Conservation (phyloP, 2,329 filamentous ascomycete species). For the Sporothrix variecibatus region DNA sequence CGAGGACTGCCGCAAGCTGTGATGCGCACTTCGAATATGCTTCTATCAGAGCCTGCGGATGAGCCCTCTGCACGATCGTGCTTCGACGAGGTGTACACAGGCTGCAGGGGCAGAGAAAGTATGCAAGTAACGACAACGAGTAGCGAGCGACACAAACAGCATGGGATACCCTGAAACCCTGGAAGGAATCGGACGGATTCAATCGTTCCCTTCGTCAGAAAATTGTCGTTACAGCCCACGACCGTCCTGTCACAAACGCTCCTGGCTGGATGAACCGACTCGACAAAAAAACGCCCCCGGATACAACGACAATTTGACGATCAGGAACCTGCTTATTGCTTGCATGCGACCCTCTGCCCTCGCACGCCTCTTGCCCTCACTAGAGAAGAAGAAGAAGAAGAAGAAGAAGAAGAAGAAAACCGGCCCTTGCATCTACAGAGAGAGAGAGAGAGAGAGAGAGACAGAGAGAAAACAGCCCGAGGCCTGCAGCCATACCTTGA, state of each 20-base stretch:
- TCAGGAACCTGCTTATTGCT: conserved; percentile 12
- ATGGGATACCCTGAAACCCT: neutral
- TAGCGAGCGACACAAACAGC: neutral
- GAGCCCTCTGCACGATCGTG: neutral
- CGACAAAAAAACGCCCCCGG: neutral
- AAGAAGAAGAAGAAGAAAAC: neutral
- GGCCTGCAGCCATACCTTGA: neutral
- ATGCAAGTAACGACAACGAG: neutral
- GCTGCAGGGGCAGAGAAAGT: neutral
- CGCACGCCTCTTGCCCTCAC: neutral
- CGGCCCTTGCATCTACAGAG: neutral
- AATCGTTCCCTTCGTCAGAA: neutral
- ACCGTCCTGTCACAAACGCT: conserved; percentile 3
- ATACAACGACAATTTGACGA: neutral
- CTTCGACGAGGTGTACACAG: conserved; percentile 14
- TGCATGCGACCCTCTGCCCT: conserved; percentile 14
- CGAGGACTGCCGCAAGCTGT: neutral
- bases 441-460: no score
- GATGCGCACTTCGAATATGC: conserved; percentile 16
- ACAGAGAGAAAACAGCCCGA: neutral
- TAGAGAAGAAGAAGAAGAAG: no score
- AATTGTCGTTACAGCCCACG: neutral
- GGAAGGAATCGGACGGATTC: neutral
- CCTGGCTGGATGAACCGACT: neutral
- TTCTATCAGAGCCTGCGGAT: neutral